phyloP scores from a whole-genome alignment of 345 rosid species.

The Camelina sativa region DNA sequence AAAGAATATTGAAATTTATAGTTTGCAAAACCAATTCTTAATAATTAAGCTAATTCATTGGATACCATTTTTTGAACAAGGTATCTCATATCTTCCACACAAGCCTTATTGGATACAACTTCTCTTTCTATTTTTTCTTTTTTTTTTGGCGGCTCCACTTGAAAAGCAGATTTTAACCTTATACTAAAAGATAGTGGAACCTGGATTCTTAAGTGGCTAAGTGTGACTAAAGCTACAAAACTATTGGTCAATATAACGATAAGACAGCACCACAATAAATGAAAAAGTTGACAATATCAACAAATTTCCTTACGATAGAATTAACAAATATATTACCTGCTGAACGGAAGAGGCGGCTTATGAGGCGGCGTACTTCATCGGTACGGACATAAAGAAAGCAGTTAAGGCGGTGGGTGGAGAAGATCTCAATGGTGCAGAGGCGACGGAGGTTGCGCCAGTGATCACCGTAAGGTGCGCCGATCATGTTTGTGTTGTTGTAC shows the following conservation, averaged over 20 bases:
- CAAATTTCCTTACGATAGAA: neutral
- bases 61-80: too few species aligned
- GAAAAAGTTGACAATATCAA: slow-evolving; percentile 12
- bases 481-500: slow-evolving; percentile 51
- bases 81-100: too few species aligned
- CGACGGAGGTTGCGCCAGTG: slow-evolving; percentile 76
- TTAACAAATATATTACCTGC: slow-evolving; percentile 12
- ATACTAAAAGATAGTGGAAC: too few species aligned
- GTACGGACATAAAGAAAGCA: slow-evolving; percentile 40
- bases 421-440: slow-evolving; percentile 50
- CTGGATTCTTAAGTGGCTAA: neutral
- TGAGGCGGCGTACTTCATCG: slow-evolving; percentile 52
- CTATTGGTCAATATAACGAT: neutral
- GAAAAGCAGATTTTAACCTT: too few species aligned
- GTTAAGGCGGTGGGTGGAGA: slow-evolving; percentile 54
- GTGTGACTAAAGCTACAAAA: neutral
- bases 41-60: too few species aligned
- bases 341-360: slow-evolving; percentile 39
- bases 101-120: too few species aligned
- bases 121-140: too few species aligned
- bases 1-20: too few species aligned
- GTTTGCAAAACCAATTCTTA: too few species aligned
- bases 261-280: slow-evolving; percentile 10
- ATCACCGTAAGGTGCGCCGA: slow-evolving; percentile 53
- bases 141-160: too few species aligned